Base-by-base conservation (phyloP, 495 filamentous ascomycete genomes). In the Penicillium salamii region DNA sequence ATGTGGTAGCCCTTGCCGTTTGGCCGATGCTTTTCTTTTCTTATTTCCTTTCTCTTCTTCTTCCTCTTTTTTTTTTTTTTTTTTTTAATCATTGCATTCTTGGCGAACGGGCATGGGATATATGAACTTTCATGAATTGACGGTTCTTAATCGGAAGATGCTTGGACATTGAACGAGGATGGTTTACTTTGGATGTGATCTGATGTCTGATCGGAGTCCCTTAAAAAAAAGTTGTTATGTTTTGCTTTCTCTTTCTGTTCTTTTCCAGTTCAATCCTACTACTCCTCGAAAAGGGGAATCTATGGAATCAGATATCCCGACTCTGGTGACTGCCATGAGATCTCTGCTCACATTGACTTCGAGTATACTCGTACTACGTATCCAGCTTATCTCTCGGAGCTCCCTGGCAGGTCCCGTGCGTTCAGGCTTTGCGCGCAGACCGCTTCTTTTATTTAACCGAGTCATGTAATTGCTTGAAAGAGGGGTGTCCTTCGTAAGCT, bases 41-140 rank as follows among this genome's bases (percentile, higher is more conserved):
- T 49, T 56, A 36, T 42, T 59, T 62, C 52, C 56, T 56, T 59
- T 59, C 24, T 47, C 53, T 46, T 46, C 40, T 34, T 32, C 42
- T 36, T 42, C 13, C n/a, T 50, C 32, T 54, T 43, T 41, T 44
- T 46, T 46, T 40, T 31, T 33, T 50, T 37, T 46, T 11, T 18
- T 51, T 37, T 54, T 44, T 35, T 56, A 56, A 53, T 59, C 42
- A 47, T 59, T 62, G 55, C 56, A 59, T 62, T 62, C 31, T 47
- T 57, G 67, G 67, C 65, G 69, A 70, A 71, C 53, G 50, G 67
- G 65, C 64, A 67, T 62, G 59, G 68, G 61, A 58, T 57, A 65
- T 67, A 64, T 62, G 55, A 57, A 56, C 47, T 32, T 43, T 58
- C 58, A 61, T 53, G 49, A 53, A 31, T 48, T 46, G 42, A 37